Conservation (phyloP, 495 filamentous ascomycete species). For the Daldinia caldariorum region DNA sequence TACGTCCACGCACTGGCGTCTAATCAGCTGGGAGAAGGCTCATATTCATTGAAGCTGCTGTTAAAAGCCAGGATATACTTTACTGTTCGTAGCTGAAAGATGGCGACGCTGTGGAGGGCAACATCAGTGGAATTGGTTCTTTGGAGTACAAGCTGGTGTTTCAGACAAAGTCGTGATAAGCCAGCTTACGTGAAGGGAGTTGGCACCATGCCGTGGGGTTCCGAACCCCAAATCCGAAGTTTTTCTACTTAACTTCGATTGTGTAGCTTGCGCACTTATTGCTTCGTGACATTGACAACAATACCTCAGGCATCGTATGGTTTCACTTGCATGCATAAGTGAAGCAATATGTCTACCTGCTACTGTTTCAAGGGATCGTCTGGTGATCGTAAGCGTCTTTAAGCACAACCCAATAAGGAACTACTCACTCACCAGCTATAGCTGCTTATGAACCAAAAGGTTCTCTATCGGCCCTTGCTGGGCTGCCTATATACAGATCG, state of each 20-base stretch:
- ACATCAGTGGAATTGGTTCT: constrained; percentile 50
- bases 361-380: constrained; percentile 22
- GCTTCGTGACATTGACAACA: neutral
- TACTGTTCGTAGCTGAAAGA: constrained; percentile 59
- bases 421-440: neutral
- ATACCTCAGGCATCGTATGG: neutral
- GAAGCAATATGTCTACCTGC: constrained; percentile 20
- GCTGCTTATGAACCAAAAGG: constrained; percentile 12
- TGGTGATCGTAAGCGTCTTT: constrained; percentile 14
- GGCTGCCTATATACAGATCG: constrained; percentile 21
- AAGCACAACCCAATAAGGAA: neutral
- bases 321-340: neutral
- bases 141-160: constrained; percentile 55
- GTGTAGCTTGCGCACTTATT: neutral
- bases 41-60: neutral
- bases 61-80: neutral
- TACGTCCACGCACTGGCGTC: constrained; percentile 21
- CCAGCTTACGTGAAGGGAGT: neutral
- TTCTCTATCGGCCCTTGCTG: constrained; percentile 12
- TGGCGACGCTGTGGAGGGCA: constrained; percentile 69
- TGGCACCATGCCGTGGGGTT: constrained; percentile 4
- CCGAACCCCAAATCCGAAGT: neutral
- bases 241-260: neutral
- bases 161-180: constrained; percentile 1
- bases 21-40: constrained; percentile 27